phyloP scores from a whole-genome alignment of 345 rosid genomes.

The Anacardium occidentale region DNA sequence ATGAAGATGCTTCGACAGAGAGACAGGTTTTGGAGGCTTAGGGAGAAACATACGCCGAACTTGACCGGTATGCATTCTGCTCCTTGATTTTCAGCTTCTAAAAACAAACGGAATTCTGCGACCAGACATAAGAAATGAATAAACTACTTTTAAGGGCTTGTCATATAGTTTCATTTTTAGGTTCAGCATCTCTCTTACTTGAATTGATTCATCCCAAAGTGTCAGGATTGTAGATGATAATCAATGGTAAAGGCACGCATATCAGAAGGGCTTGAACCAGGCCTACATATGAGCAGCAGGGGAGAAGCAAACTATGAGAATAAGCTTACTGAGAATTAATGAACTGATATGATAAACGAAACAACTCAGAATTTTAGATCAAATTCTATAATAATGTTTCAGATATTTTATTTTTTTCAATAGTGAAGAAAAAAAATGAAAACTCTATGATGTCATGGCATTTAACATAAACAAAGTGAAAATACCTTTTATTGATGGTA shows the following conservation, averaged over 20 bases:
- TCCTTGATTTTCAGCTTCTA: not conserved
- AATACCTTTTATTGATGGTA: conserved; percentile 80
- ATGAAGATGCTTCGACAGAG: not conserved
- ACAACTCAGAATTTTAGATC: not conserved
- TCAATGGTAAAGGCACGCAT: conserved; percentile 77
- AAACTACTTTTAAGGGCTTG: not conserved
- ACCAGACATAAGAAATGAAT: not conserved
- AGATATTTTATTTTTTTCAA: not conserved
- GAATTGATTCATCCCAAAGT: not conserved
- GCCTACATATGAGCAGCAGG: conserved; percentile 46
- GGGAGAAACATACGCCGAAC: not conserved
- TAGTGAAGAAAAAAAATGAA: too few species aligned
- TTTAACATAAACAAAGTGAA: not conserved
- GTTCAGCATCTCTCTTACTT: too few species aligned
- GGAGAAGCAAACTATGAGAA: conserved; percentile 13
- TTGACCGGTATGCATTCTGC: not conserved
- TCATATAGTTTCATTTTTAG: too few species aligned
- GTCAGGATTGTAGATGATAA: conserved; percentile 67
- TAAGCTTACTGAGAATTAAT: conserved; percentile 1
- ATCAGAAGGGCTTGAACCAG: conserved; percentile 89
- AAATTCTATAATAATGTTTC: not conserved
- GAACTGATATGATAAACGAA: not conserved
- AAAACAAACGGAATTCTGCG: not conserved
- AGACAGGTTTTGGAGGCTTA: not conserved
- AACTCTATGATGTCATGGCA: too few species aligned